Evolutionary conservation across 306 rosid genomes (phyloP).

Genomic region (Quercus parvula): DNA sequence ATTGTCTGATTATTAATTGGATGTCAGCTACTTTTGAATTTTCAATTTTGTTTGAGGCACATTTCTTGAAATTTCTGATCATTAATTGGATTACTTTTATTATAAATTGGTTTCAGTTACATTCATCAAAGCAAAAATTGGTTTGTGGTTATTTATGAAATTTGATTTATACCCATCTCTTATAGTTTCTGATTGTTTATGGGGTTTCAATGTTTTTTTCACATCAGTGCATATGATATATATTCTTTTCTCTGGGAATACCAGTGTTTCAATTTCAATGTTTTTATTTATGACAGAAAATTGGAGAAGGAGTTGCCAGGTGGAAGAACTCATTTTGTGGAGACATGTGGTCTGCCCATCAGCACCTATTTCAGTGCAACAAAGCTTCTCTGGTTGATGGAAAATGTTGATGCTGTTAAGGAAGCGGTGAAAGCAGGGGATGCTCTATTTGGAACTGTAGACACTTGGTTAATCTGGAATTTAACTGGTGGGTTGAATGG

Average conservation of each 20-base stretch:
- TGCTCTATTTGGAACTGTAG: constrained; percentile 84
- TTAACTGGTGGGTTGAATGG: constrained; percentile 71
- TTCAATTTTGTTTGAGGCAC: too few relatives aligned
- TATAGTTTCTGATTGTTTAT: neutral
- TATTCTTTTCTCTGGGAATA: neutral
- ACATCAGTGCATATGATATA: too few relatives aligned
- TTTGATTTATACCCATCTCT: neutral
- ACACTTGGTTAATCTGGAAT: constrained; percentile 92
- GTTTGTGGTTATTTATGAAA: neutral
- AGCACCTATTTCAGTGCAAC: constrained; percentile 87
- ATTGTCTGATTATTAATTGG: neutral
- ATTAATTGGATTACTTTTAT: neutral
- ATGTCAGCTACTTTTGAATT: too few relatives aligned
- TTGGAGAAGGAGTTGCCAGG: constrained; percentile 76
- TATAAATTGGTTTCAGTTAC: neutral
- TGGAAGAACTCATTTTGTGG: constrained; percentile 70
- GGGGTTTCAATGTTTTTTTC: neutral
- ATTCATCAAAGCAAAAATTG: too few relatives aligned
- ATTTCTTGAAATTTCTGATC: neutral
- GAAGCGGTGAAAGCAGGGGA: constrained; percentile 59
- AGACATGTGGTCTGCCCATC: constrained; percentile 79
- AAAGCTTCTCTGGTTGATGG: constrained; percentile 82
- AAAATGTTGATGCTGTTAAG: constrained; percentile 64
- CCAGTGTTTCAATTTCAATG: neutral
- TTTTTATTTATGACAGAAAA: constrained; percentile 40